phyloP scores from a whole-genome alignment of 2,329 filamentous ascomycete genomes.

The Monilinia fructigena region DNA sequence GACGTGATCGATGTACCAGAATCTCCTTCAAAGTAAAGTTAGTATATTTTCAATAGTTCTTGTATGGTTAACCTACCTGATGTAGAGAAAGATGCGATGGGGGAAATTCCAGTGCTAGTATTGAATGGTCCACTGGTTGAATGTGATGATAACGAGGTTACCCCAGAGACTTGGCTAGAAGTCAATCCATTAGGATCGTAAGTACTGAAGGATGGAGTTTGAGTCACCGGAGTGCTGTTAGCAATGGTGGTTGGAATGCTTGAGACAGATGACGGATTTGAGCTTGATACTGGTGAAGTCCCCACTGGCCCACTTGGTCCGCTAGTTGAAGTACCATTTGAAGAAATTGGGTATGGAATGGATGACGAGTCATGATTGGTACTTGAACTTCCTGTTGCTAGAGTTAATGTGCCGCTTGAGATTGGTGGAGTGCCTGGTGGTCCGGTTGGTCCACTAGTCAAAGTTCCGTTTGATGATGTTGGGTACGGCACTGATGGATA shows the following conservation, averaged over 20 bases:
- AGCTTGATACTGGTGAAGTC: slow-evolving; percentile 10
- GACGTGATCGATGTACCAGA: slow-evolving; percentile 21
- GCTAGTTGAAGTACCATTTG: slow-evolving; percentile 21
- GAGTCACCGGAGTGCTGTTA: background rate
- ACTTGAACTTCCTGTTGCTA: slow-evolving; percentile 23
- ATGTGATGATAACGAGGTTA: slow-evolving; percentile 3
- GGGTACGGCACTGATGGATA: slow-evolving; percentile 24
- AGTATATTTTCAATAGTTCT: background rate
- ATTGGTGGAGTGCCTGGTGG: slow-evolving; percentile 13
- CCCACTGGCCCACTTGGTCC: slow-evolving; percentile 24
- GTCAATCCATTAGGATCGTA: slow-evolving; percentile 7
- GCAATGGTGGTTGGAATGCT: background rate
- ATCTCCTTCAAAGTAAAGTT: slow-evolving; percentile 14
- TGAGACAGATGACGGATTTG: slow-evolving; percentile 1
- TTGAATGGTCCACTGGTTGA: slow-evolving; percentile 5
- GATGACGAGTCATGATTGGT: slow-evolving; percentile 19
- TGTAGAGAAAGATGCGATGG: slow-evolving; percentile 1
- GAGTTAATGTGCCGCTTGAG: slow-evolving; percentile 10
- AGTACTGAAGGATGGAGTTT: slow-evolving; percentile 5
- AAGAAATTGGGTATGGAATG: slow-evolving; percentile 23
- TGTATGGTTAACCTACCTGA: slow-evolving; percentile 6
- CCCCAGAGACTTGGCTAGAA: slow-evolving; percentile 16
- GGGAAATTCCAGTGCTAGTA: slow-evolving; percentile 10
- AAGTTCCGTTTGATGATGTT: slow-evolving; percentile 23
- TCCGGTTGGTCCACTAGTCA: slow-evolving; percentile 22